Evolutionary conservation across 305 asterid genomes (phyloP), one percentile per base, ranked within the genome.

Genomic region (Plantago rigida): DNA sequence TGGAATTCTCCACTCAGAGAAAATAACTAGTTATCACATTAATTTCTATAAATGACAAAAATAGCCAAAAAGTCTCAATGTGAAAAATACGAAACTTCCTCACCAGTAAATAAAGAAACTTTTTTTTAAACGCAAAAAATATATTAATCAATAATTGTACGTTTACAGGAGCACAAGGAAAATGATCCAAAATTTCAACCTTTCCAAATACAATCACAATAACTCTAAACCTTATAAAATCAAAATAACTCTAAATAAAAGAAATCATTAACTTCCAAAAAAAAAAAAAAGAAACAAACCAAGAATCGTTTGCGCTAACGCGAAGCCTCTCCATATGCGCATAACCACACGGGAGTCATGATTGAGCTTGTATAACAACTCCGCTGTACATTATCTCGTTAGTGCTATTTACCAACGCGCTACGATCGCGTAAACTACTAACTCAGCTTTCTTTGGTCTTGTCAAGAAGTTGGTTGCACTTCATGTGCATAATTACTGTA

Each of bases 311-410:
- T 36, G 41, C 9, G 29, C 57, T 52, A 52, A 7, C 15, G 3
- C 26, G 59, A 45, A 61, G 51, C 74, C 73, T 75, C 69, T 66
- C 65, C 69, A 56, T 47, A 51, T 61, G 50, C 47, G 69, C 63
- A 70, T 39, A 76, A 39, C 77, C 34, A 51, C 15, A 36, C 65
- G 70, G 80, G 75, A 81, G 75, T 66, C 36, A 78, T 67, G 76
- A 54, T 26, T 68, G 78, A 80, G 63, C 61, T 54, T 47, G 63
- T 14, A 76, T 68, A 73, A 68, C 85, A 70, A 63, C 75, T 74
- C 80, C 73, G 29, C 81, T 78, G 53, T 80, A 84, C 78, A 81
- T 47, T 50, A 60, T 49, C 10, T 36, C 50, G 53, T 8, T 66
- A 28, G 58, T 51, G 5, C 54, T 56, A 73, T 73, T 34, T 64